Conservation (phyloP, 2,329 filamentous ascomycete genomes). For the Aureobasidium subglaciale region DNA sequence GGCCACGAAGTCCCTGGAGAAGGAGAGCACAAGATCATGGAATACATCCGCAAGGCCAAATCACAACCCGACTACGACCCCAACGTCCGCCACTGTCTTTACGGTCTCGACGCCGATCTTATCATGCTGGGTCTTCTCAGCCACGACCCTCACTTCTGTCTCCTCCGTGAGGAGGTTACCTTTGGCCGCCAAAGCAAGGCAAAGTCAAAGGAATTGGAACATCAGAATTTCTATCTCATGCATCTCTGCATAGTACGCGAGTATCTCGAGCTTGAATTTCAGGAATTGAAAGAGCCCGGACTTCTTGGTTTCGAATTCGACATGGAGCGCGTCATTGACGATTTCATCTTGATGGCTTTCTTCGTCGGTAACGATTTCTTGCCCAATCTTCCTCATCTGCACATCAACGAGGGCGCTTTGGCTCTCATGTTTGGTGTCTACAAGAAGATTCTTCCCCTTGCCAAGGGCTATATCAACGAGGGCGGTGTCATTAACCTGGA, state of each 20-base stretch:
- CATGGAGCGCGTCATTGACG: slow-evolving; percentile 93
- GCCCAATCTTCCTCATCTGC: slow-evolving; percentile 88
- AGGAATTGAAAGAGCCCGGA: slow-evolving; percentile 73
- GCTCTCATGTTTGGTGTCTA: slow-evolving; percentile 97
- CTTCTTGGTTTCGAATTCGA: slow-evolving; percentile 73
- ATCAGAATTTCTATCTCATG: slow-evolving; percentile 97
- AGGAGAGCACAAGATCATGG: slow-evolving; percentile 99
- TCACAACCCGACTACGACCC: slow-evolving; percentile 87
- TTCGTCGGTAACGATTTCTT: slow-evolving; percentile 99
- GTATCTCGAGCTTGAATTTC: slow-evolving; percentile 94
- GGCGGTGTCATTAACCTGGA: slow-evolving; percentile 83
- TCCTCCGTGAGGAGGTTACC: slow-evolving; percentile 94
- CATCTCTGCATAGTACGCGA: slow-evolving; percentile 96
- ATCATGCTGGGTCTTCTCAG: slow-evolving; percentile 98
- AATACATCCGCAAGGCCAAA: slow-evolving; percentile 97
- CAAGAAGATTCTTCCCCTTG: slow-evolving; percentile 78
- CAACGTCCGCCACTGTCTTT: slow-evolving; percentile 92
- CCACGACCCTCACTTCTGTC: slow-evolving; percentile 96
- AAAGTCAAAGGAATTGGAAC: slow-evolving; percentile 93
- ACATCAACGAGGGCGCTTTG: slow-evolving; percentile 96
- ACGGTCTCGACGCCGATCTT: slow-evolving; percentile 92
- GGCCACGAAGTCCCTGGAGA: slow-evolving; percentile 97
- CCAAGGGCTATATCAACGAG: slow-evolving; percentile 94
- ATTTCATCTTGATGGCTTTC: slow-evolving; percentile 99
- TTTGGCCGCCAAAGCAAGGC: slow-evolving; percentile 82